phyloP scores from a whole-genome alignment of 169 alveolate species.

The Besnoitia besnoiti region DNA sequence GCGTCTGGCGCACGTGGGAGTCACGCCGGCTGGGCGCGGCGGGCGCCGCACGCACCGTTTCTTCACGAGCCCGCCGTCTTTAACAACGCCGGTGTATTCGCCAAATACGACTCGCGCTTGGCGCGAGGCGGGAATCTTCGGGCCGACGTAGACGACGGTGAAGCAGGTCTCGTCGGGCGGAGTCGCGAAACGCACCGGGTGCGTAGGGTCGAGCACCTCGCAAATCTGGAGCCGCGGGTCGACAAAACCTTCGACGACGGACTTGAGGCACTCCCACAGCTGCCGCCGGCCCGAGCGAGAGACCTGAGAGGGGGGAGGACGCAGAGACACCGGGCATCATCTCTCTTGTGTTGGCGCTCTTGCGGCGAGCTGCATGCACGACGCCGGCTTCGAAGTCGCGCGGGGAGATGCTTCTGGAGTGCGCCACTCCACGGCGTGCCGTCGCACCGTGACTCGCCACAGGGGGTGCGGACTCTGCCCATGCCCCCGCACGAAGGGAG shows the following conservation, averaged over 20 bases:
- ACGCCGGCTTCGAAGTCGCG: not conserved
- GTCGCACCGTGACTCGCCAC: too few relatives aligned
- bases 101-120: constrained; percentile 79
- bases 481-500: too few relatives aligned
- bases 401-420: too few relatives aligned
- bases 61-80: constrained; percentile 72
- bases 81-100: constrained; percentile 87
- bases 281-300: constrained; percentile 62
- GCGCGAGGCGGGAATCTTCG: constrained; percentile 70
- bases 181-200: constrained; percentile 86
- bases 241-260: constrained; percentile 61
- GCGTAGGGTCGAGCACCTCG: constrained; percentile 83
- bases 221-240: constrained; percentile 80
- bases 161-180: constrained; percentile 86
- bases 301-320: constrained; percentile 42
- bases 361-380: too few relatives aligned
- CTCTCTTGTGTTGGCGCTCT: not conserved
- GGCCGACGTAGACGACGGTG: constrained; percentile 86
- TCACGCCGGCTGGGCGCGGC: too few relatives aligned
- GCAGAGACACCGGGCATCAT: not conserved
- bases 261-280: constrained; percentile 77
- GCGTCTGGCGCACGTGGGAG: too few relatives aligned
- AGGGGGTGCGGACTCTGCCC: too few relatives aligned
- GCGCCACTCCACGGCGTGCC: too few relatives aligned
- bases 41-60: not conserved